Evolutionary conservation across 805 yeast species (phyloP).

Genomic region (Starmerella bombicola): DNA sequence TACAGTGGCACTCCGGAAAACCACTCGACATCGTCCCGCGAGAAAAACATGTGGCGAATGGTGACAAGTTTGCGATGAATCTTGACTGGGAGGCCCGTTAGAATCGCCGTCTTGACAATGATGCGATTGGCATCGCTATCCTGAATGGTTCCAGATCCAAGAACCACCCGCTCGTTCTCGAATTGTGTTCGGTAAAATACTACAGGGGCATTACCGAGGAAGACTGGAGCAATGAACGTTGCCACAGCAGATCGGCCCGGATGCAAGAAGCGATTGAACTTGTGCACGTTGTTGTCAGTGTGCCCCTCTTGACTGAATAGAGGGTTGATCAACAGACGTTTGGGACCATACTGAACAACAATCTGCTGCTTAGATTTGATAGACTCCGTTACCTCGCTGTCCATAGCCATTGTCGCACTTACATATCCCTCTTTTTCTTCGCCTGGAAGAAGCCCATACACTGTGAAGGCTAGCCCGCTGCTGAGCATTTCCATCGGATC

Average conservation of each 20-base stretch:
- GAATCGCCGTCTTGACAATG: constrained; percentile 71
- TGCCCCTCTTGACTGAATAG: constrained; percentile 61
- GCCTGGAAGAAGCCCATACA: constrained; percentile 66
- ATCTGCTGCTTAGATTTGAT: constrained; percentile 70
- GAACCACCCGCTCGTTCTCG: constrained; percentile 34
- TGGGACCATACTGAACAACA: constrained; percentile 84
- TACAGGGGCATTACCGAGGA: constrained; percentile 51
- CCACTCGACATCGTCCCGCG: constrained; percentile 73
- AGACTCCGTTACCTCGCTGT: constrained; percentile 84
- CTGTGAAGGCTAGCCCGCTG: constrained; percentile 27
- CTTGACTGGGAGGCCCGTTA: constrained; percentile 92
- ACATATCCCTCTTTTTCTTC: constrained; percentile 79
- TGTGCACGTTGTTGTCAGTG: constrained; percentile 74
- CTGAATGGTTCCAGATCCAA: constrained; percentile 84
- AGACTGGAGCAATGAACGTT: constrained; percentile 75
- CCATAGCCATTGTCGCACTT: constrained; percentile 67
- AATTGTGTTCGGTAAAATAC: constrained; percentile 26
- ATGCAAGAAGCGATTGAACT: constrained; percentile 71
- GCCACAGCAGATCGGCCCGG: constrained; percentile 65
- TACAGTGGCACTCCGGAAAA: constrained; percentile 85
- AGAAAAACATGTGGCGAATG: constrained; percentile 94
- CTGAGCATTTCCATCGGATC: constrained; percentile 32
- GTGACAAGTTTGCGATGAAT: constrained; percentile 88
- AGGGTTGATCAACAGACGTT: constrained; percentile 75
- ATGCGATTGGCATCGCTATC: constrained; percentile 77